Evolutionary conservation across 2,329 filamentous ascomycete species (phyloP), one percentile per base, ranked within the genome.

Genomic region (Stemphylium beticola): DNA sequence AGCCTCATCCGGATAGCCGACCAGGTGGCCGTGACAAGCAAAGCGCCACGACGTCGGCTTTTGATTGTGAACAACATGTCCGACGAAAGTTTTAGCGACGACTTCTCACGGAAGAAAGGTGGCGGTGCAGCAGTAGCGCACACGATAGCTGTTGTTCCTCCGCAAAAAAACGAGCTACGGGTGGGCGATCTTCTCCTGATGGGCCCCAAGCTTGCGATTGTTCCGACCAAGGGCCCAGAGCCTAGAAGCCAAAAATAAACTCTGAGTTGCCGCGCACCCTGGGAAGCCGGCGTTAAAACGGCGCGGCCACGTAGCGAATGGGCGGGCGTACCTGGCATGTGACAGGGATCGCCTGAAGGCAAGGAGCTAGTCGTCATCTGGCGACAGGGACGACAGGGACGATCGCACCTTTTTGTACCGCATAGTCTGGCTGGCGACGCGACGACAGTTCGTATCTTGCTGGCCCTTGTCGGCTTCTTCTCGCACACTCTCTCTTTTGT

Each of bases 141-240:
- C 17, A 20, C 14, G 15, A 22, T 29, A 40, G 22, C 37, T 34
- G 22, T 4, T n/a, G 29, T 37, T 38, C 40, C 38, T 49, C 51
- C 38, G n/a, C 51, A 49, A 49, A 49, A 49, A 33, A 38, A 38
- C n/a, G 46, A 17, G 32, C 7, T 17, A 31, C 24, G 24, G 24
- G 39, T 32, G 33, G 52, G 34, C 57, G 60, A 62, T 60, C 54
- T 32, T 48, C 36, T 47, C 51, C 49, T 38, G 37, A 46, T 49
- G 34, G 43, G 40, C 8, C 20, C 43, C 26, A 38, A 46, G 31
- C 47, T 49, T 36, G 32, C 38, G 3, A 41, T 29, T 26, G 38
- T 36, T 15, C 26, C 12, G 18, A 29, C 12, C 12, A 6, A 36
- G n/a, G 34, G 34, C 26, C 39, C 45, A 50, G 60, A 39, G 48